Evolutionary conservation across 2,329 filamentous ascomycete genomes (phyloP), one percentile per base, ranked within the genome.

Genomic region (Huntiella abstrusa): DNA sequence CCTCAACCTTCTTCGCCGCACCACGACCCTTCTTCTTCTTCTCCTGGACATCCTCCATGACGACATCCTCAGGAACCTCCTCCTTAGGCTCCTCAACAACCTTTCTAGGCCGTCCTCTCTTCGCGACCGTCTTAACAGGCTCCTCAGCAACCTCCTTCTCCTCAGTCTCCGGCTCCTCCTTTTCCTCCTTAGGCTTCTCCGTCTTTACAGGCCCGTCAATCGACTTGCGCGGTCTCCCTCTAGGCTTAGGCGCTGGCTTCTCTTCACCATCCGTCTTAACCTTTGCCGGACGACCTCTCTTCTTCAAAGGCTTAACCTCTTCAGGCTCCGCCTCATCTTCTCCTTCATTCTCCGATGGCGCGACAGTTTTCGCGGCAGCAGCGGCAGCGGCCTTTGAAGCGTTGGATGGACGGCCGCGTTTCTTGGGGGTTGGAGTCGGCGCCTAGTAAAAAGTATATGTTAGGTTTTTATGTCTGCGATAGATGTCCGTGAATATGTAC

Each of bases 51-150:
- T 33, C 19, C 13, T 22, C 37, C 38, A 40, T 39, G 36, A 32
- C 19, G n/a, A 50, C 43, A 43, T 55, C 53, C 17, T 19, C 17
- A 19, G 17, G 5, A 19, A 19, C 17, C 17, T 19, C 17, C 4
- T 53, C 41, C 51, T 58, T 55, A 37, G 52, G 33, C 7, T 13
- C n/a, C 39, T 49, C 43, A 3, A 39, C 43, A 10, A 38, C 44
- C 41, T 58, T 57, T 54, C 59, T 63, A 16, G 45, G 45, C 28
- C 45, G 38, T 13, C 45, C 45, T 41, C 45, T 40, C 52, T 60
- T 63, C 17, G 59, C 53, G 45, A 58, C 54, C 5, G 59, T 56
- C 48, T 62, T 54, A 7, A 59, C 56, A 13, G 22, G 22, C 22
- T 28, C 22, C 8, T 28, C 22, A 10, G 6, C 7, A 28, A 28